These are phyloP conservation scores for Davidsoniella eucalypti DNA, from an alignment of 2,329 filamentous ascomycete genomes.

Conservation along the genomic window DNA sequence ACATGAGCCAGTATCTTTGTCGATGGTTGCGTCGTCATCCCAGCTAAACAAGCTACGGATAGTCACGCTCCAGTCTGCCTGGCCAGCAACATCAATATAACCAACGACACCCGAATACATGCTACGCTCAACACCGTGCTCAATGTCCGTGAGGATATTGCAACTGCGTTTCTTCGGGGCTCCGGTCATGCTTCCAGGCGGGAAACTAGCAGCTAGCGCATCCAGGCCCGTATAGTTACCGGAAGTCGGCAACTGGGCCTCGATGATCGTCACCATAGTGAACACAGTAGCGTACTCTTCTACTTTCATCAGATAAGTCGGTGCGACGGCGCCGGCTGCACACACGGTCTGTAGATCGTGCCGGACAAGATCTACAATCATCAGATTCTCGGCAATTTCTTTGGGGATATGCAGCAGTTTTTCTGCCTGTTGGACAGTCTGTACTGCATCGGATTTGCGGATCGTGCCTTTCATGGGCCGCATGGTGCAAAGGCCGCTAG, in stretches of 20 bases:
- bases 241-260: constrained; percentile 40
- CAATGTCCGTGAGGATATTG: constrained; percentile 58
- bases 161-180: constrained; percentile 89
- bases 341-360: constrained; percentile 83
- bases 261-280: constrained; percentile 78
- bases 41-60: constrained; percentile 69
- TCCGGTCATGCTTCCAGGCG: constrained; percentile 91
- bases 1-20: constrained; percentile 17
- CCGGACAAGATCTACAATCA: constrained; percentile 94
- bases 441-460: constrained; percentile 48
- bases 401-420: constrained; percentile 63
- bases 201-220: constrained; percentile 60
- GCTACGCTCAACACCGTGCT: constrained; percentile 44
- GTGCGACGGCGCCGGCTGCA: constrained; percentile 54
- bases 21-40: constrained; percentile 37
- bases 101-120: constrained; percentile 82
- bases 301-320: constrained; percentile 66
- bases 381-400: constrained; percentile 88
- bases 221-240: constrained; percentile 45
- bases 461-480: constrained; percentile 95
- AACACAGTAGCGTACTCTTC: constrained; percentile 87
- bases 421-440: constrained; percentile 57
- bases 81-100: constrained; percentile 73
- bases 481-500: constrained; percentile 51
- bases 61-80: constrained; percentile 79